Evolutionary conservation across 345 rosid genomes (phyloP), one percentile per base, ranked within the genome.

Genomic region (Viola odorata): DNA sequence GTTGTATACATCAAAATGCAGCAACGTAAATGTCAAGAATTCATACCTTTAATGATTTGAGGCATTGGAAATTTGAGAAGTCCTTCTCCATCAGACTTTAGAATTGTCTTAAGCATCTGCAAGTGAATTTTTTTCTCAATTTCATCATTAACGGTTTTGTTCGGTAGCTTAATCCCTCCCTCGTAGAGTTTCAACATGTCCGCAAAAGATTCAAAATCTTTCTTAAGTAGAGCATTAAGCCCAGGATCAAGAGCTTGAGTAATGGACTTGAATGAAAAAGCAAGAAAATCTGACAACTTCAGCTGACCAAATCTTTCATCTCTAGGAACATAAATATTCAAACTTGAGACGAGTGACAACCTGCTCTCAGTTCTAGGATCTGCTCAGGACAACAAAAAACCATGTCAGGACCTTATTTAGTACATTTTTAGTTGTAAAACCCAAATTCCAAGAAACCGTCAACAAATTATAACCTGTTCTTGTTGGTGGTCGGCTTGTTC

Each of bases 221-320:
- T 41, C 70, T 69, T 74, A 32, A 50, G 62, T 5, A 70, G 36
- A n/a, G 64, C 56, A 32, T 68, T 75, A 0, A 76, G 68, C 38
- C 45, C 76, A 13, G 80, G 77, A 45, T 73, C 62, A 53, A 76
- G 11, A 51, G 71, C 47, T 40, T 80, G 80, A 56, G 38, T 72
- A 1, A 76, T 41, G 0, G 80, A 55, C 64, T 73, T 76, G 56
- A 80, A 57, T 4, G 72, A 72, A 58, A 67, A 73, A 23, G 60
- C 74, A 11, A 80, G 73, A 65, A 76, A 73, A 41, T 80, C 81
- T 0, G 80, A 67, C 78, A 71, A 58, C 73, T 73, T 80, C 58
- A 76, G 52, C 60, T 73, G 84, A 38, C 78, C 72, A 32, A 71
- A 63, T 56, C 78, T 60, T 58, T 76, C 84, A 7, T 76, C 84